These are phyloP conservation scores for Chlorociboria aeruginascens DNA, from an alignment of 495 filamentous ascomycete species.

Conservation along the genomic window DNA sequence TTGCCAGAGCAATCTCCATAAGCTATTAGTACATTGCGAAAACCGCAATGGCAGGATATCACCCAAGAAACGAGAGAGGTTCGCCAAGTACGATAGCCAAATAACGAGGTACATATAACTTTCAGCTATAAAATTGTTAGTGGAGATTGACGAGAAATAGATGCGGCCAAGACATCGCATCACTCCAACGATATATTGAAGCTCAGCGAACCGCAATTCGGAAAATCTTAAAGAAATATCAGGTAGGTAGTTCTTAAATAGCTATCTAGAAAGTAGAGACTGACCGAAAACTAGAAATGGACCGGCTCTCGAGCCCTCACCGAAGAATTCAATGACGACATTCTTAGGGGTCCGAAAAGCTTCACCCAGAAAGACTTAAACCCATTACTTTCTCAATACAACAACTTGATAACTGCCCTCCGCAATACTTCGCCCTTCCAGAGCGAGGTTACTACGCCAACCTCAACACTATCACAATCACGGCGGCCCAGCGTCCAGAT, in stretches of 20 bases:
- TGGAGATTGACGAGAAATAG: slow-evolving; percentile 17
- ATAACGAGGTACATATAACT: slow-evolving; percentile 32
- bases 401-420: slow-evolving; percentile 40
- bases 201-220: slow-evolving; percentile 54
- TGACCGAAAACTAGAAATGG: slow-evolving; percentile 43
- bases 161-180: slow-evolving; percentile 50
- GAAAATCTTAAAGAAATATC: slow-evolving; percentile 69
- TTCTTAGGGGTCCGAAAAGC: slow-evolving; percentile 45
- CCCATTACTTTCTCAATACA: slow-evolving; percentile 40
- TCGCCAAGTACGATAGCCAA: slow-evolving; percentile 34
- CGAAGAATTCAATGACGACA: slow-evolving; percentile 42
- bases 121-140: slow-evolving; percentile 12
- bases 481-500: slow-evolving; percentile 14
- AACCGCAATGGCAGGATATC: slow-evolving; percentile 11
- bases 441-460: slow-evolving; percentile 7
- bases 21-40: slow-evolving; percentile 12
- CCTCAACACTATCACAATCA: slow-evolving; percentile 7
- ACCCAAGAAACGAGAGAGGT: slow-evolving; percentile 28
- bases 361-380: slow-evolving; percentile 48
- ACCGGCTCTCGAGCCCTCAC: slow-evolving; percentile 48
- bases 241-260: slow-evolving; percentile 13
- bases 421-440: slow-evolving; percentile 20
- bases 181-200: slow-evolving; percentile 46
- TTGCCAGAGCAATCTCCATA: slow-evolving; percentile 4
- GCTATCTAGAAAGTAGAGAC: not conserved